phyloP scores from a whole-genome alignment of 176 grass and related monocot species.

The Ensete ventricosum region DNA sequence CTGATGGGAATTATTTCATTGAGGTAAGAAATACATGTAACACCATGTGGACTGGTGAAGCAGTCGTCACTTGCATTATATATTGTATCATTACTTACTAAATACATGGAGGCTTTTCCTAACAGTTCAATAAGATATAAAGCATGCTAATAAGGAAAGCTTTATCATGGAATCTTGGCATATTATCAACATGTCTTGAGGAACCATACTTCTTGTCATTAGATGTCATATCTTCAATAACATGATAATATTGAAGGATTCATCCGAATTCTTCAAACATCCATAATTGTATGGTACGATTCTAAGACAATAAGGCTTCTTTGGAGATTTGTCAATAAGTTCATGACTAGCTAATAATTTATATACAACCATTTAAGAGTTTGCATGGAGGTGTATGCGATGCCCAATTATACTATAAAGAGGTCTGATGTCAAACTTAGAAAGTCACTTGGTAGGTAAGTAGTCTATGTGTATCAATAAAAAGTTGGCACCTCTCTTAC shows the following conservation, averaged over 20 bases:
- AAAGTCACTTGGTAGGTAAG: too few relatives aligned
- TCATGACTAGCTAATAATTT: too few relatives aligned
- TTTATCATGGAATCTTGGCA: not conserved
- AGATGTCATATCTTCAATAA: not conserved
- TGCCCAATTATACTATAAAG: too few relatives aligned
- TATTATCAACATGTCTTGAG: not conserved
- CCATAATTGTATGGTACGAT: too few relatives aligned
- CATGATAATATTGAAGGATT: not conserved
- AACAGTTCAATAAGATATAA: not conserved
- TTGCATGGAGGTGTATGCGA: too few relatives aligned
- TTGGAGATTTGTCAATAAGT: too few relatives aligned
- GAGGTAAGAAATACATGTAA: conserved; percentile 39
- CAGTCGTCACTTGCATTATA: not conserved
- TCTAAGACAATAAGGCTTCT: too few relatives aligned
- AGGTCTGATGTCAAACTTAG: too few relatives aligned
- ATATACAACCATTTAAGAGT: too few relatives aligned
- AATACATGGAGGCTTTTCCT: not conserved
- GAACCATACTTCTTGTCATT: not conserved
- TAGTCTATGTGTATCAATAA: too few relatives aligned
- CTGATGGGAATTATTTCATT: conserved; percentile 70
- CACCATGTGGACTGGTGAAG: not conserved
- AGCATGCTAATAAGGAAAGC: not conserved
- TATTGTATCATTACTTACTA: not conserved
- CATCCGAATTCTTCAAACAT: not conserved
- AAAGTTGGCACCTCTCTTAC: too few relatives aligned